A percentile compares a stretch with the other conserved stretches of the same genome.
phyloP scores from a whole-genome alignment of 2,329 filamentous ascomycete genomes.

The Cladorrhinum sp. region DNA sequence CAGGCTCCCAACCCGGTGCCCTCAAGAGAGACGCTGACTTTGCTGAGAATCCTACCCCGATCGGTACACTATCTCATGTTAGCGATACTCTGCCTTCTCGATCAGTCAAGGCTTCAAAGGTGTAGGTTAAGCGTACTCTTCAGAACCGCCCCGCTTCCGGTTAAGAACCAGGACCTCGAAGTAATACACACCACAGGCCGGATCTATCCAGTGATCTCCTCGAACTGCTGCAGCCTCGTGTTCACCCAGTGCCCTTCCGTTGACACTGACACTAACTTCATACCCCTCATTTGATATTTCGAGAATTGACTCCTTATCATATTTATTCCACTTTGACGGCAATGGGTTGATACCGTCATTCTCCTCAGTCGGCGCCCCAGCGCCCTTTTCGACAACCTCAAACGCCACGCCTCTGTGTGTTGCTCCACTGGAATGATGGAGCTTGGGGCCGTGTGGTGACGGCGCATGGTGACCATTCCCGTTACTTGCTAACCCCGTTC shows the following conservation, averaged over 20 bases:
- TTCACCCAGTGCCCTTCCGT: conserved; percentile 49
- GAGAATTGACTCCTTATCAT: conserved; percentile 69
- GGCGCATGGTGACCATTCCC: conserved; percentile 12
- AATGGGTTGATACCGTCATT: conserved; percentile 62
- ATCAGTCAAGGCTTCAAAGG: too few relatives aligned
- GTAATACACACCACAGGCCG: conserved; percentile 91
- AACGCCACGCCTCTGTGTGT: conserved; percentile 75
- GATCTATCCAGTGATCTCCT: conserved; percentile 81
- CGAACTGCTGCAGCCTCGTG: conserved; percentile 80
- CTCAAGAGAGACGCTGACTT: conserved; percentile 52
- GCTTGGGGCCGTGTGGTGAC: conserved; percentile 44
- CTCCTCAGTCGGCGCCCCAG: conserved; percentile 49
- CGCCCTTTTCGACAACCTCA: conserved; percentile 76
- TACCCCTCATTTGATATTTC: conserved; percentile 72
- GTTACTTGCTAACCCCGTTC: conserved; percentile 9
- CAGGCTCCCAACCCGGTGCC: conserved; percentile 64
- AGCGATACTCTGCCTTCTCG: neutral
- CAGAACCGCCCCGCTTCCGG: conserved; percentile 39
- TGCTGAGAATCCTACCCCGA: conserved; percentile 61
- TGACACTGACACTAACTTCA: conserved; percentile 64
- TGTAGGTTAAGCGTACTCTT: conserved; percentile 50
- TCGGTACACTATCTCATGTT: conserved; percentile 35
- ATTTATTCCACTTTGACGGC: conserved; percentile 77
- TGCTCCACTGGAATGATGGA: conserved; percentile 44
- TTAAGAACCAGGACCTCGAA: conserved; percentile 65